Conservation (phyloP, 352 stramenopile genomes). For the Pythium folliculosum region DNA sequence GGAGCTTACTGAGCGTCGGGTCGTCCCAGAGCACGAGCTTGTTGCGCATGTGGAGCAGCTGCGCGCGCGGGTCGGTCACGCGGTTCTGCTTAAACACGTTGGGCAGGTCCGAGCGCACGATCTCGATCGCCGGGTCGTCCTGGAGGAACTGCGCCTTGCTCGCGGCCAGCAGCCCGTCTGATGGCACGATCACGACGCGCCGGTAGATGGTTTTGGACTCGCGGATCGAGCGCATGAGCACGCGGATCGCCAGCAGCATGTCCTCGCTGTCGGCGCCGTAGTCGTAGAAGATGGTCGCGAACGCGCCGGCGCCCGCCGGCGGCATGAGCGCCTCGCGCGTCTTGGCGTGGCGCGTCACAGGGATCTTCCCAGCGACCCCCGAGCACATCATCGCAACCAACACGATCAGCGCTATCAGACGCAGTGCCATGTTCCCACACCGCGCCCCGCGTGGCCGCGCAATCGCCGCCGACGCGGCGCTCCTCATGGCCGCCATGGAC, state of each 20-base stretch:
- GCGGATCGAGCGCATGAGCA: conserved; percentile 72
- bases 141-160: conserved; percentile 42
- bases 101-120: conserved; percentile 59
- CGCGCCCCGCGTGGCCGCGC: background rate
- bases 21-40: conserved; percentile 84
- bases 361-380: conserved; percentile 9
- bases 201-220: conserved; percentile 69
- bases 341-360: conserved; percentile 7
- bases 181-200: conserved; percentile 67
- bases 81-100: conserved; percentile 69
- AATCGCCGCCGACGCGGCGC: conserved; percentile 7
- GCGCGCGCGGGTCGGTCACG: conserved; percentile 62
- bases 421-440: background rate
- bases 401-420: conserved; percentile 3
- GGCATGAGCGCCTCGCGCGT: conserved; percentile 8
- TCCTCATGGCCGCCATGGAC: conserved; percentile 6
- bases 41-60: conserved; percentile 83
- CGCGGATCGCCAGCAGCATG: conserved; percentile 60
- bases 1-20: conserved; percentile 54
- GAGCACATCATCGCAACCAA: conserved; percentile 16
- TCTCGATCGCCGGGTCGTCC: conserved; percentile 68
- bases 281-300: conserved; percentile 76
- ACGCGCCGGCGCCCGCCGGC: conserved; percentile 42
- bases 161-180: conserved; percentile 51
- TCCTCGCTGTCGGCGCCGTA: conserved; percentile 58